Evolutionary conservation across 768 basidiomycete genomes (phyloP).

Genomic region (Hygrocybe coccinea): DNA sequence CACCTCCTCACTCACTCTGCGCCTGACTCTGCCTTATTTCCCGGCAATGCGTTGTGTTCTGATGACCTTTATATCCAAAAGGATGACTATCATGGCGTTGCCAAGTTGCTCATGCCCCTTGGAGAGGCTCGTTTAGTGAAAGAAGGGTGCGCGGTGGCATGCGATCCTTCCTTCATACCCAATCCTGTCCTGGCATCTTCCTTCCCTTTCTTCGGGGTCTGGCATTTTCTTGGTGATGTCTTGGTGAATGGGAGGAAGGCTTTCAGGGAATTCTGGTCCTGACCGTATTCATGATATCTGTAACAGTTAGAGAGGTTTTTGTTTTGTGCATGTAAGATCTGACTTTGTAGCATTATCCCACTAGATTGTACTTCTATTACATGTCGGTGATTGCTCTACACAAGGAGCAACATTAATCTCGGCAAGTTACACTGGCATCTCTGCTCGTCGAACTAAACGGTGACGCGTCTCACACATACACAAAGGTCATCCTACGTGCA

Average conservation of each 20-base stretch:
- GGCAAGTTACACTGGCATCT: not conserved
- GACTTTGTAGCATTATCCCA: not conserved
- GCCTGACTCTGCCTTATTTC: constrained; percentile 31
- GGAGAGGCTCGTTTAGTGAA: constrained; percentile 2
- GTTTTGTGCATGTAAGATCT: too few species aligned
- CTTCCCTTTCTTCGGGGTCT: constrained; percentile 2
- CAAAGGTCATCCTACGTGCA: not conserved
- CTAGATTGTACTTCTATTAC: not conserved
- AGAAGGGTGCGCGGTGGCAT: constrained; percentile 9
- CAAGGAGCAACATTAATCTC: too few species aligned
- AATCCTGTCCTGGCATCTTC: not conserved
- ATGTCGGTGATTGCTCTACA: not conserved
- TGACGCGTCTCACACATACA: not conserved
- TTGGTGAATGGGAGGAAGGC: constrained; percentile 8
- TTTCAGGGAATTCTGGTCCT: constrained; percentile 2
- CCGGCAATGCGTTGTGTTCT: constrained; percentile 13
- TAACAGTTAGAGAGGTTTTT: too few species aligned
- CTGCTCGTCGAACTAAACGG: not conserved
- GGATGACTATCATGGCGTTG: constrained; percentile 5
- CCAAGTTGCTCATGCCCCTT: constrained; percentile 7
- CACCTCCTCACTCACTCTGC: constrained; percentile 33
- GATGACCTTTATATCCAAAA: not conserved
- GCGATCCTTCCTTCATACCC: constrained; percentile 3
- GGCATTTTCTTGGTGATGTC: constrained; percentile 3
- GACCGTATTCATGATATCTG: too few species aligned